Base-by-base conservation (phyloP, 208 protist species). In the Leishmania gerbilli region DNA sequence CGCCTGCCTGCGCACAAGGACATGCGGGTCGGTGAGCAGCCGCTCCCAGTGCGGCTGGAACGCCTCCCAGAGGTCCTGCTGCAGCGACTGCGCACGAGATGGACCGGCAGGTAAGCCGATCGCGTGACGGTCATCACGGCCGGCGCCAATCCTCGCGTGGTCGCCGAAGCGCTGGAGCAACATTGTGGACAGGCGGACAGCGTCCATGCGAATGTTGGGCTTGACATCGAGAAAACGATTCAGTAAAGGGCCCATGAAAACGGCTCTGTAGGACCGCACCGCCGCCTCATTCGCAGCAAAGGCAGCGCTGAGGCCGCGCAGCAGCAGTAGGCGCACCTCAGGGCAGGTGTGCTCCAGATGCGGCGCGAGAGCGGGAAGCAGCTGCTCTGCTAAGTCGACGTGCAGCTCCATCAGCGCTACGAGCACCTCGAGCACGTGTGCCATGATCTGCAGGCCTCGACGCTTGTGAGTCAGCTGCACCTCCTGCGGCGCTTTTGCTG, bases 161-260 rank as follows among this genome's bases (percentile, higher is more conserved):
- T 69, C 58, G 42, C 34, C 34, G 37, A 31, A 51, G 75, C 75
- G 71, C 74, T 34, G 51, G 1, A 95, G 65, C 40, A 89, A 71
- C 68, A 42, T 62, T 17, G 80, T 74, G 0, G 86, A 81, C 1
- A 87, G 34, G 34, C 90, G 80, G 49, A 88, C 9, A 72, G 86
- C 84, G 60, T 96, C 91, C 31, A 91, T 80, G 37, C 93, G 89
- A 21, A 96, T 74, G 42, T 80, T 72, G n/a, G 85, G 86, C 78
- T 88, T 86, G 3, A 82, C 72, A 68, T 96, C 93, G 5, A 86
- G 40, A 37, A 93, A 87, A 27, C 88, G 87, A 21, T 40, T 49
- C 40, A 96, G 80, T 9, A 93, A 71, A 0, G 84, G 82, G 0
- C 47, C 74, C 11, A 51, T 65, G 60, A 82, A 81, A 58, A 90